Conservation (phyloP, 1,284 basidiomycete species). For the Schizopora paradoxa region DNA sequence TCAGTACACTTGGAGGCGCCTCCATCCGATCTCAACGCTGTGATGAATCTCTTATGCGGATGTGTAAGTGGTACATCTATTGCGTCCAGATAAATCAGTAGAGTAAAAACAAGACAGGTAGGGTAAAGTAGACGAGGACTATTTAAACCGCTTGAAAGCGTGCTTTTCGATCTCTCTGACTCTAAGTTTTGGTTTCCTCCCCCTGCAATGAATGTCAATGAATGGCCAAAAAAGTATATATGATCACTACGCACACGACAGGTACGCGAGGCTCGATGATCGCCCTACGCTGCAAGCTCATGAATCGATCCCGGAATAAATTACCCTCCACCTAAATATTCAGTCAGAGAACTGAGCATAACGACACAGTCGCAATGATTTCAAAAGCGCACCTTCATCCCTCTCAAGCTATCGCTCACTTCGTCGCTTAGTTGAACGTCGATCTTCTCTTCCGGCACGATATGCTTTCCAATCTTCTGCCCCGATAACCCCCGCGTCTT, state of each 20-base stretch:
- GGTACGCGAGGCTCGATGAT: slow-evolving; percentile 71
- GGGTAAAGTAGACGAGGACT: slow-evolving; percentile 3
- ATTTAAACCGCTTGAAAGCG: slow-evolving; percentile 80
- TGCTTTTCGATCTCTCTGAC: slow-evolving; percentile 84
- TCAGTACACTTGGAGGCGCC: too few relatives aligned
- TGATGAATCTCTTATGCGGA: too few relatives aligned
- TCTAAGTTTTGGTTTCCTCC: slow-evolving; percentile 54
- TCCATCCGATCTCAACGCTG: too few relatives aligned
- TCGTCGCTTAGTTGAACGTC: slow-evolving; percentile 93
- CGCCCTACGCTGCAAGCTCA: slow-evolving; percentile 75
- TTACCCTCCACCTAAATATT: slow-evolving; percentile 80
- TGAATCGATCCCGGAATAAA: slow-evolving; percentile 85
- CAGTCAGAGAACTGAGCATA: slow-evolving; percentile 4
- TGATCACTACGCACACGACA: slow-evolving; percentile 53
- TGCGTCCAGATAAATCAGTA: too few relatives aligned
- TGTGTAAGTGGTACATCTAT: too few relatives aligned
- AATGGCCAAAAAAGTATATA: slow-evolving; percentile 8
- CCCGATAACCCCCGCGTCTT: slow-evolving; percentile 54
- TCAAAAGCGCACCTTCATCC: slow-evolving; percentile 61
- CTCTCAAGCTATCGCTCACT: slow-evolving; percentile 79
- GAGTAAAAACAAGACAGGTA: too few relatives aligned
- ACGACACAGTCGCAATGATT: neutral
- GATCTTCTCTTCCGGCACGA: slow-evolving; percentile 63
- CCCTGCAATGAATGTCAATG: slow-evolving; percentile 36
- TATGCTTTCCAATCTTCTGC: slow-evolving; percentile 70